Evolutionary conservation across 2,329 filamentous ascomycete species (phyloP).

Genomic region (Trichoderma simmonsii): DNA sequence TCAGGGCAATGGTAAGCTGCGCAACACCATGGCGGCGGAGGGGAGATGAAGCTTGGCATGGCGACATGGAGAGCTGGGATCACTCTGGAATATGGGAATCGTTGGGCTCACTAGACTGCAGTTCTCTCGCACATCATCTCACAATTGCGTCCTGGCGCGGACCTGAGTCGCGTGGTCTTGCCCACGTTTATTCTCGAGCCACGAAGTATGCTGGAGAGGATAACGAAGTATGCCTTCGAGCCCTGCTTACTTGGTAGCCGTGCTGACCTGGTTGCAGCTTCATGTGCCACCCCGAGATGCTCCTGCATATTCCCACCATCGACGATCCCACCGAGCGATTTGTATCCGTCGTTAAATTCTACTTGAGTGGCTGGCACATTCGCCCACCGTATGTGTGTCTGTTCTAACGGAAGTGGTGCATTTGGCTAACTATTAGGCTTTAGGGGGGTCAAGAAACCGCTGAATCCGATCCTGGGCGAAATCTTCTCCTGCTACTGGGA

Average conservation of each 20-base stretch:
- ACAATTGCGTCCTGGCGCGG: conserved; percentile 90
- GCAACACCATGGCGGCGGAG: conserved; percentile 4
- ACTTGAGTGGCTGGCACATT: conserved; percentile 98
- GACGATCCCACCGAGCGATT: conserved; percentile 89
- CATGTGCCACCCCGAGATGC: conserved; percentile 97
- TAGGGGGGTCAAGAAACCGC: conserved; percentile 94
- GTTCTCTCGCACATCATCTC: conserved; percentile 97
- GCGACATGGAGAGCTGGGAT: background rate
- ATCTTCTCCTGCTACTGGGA: conserved; percentile 96
- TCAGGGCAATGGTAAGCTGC: conserved; percentile 80
- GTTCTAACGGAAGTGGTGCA: conserved; percentile 1
- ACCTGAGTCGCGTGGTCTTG: conserved; percentile 88
- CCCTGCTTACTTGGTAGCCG: conserved; percentile 7
- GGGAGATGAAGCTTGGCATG: background rate
- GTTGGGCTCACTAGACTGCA: conserved; percentile 35
- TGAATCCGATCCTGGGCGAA: conserved; percentile 95
- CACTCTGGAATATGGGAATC: background rate
- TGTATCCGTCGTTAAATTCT: conserved; percentile 95
- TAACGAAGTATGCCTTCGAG: conserved; percentile 75
- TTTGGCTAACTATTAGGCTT: conserved; percentile 23
- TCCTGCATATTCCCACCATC: conserved; percentile 81
- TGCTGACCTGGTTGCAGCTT: conserved; percentile 58
- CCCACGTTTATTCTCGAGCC: conserved; percentile 98
- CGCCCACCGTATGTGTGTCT: conserved; percentile 74
- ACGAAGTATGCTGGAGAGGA: conserved; percentile 95